Percentiles rank a stretch among this genome's conserved stretches.
Conservation (phyloP, 768 basidiomycete genomes). For the Sarcodon sp. region DNA sequence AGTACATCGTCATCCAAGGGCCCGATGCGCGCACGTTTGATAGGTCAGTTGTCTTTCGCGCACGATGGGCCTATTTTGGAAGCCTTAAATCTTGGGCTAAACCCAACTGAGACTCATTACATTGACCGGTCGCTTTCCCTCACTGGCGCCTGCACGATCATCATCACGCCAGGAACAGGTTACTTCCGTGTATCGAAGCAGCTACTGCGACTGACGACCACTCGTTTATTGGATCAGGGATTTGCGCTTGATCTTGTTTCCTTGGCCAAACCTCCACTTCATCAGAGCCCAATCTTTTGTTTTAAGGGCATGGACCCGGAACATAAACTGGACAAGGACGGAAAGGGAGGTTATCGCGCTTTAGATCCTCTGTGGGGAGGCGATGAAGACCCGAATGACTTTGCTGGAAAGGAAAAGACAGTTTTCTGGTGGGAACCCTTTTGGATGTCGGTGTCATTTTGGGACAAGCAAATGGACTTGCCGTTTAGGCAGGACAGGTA, state of each 20-base stretch:
- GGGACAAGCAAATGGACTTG: conserved; percentile 80
- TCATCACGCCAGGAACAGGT: conserved; percentile 90
- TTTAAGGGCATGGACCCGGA: conserved; percentile 62
- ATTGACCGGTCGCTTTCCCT: conserved; percentile 88
- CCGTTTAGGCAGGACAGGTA: conserved; percentile 74
- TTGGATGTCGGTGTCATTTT: conserved; percentile 71
- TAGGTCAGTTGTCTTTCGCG: conserved; percentile 73
- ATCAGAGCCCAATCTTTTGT: conserved; percentile 88
- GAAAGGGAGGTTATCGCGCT: conserved; percentile 30
- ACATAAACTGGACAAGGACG: conserved; percentile 28
- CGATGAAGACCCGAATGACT: conserved; percentile 28
- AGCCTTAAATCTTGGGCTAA: conserved; percentile 84
- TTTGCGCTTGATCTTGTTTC: conserved; percentile 82
- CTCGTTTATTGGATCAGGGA: conserved; percentile 88
- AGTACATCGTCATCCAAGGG: conserved; percentile 18
- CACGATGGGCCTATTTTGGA: conserved; percentile 95
- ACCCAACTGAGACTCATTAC: conserved; percentile 89
- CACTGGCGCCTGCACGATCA: conserved; percentile 71
- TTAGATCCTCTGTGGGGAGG: conserved; percentile 70
- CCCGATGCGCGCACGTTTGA: conserved; percentile 43
- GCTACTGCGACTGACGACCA: conserved; percentile 83
- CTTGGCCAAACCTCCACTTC: conserved; percentile 83
- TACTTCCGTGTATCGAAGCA: conserved; percentile 89
- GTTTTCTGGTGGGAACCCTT: conserved; percentile 89
- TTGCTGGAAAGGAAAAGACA: conserved; percentile 27